phyloP scores from a whole-genome alignment of 164 flowering plant species.

The Vitis rupestris region DNA sequence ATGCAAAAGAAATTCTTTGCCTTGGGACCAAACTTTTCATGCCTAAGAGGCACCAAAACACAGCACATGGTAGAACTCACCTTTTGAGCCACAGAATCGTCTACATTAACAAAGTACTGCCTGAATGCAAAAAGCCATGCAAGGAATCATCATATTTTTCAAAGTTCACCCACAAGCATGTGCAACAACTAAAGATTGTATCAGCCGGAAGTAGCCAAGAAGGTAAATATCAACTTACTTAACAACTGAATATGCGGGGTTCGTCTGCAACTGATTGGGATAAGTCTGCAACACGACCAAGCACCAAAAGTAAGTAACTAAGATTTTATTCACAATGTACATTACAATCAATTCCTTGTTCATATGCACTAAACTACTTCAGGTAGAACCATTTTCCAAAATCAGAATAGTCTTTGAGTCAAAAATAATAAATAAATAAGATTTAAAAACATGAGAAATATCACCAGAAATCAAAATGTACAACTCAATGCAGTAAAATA shows the following conservation, averaged over 20 bases:
- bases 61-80: slow-evolving; percentile 19
- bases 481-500: no score
- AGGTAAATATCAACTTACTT: slow-evolving; percentile 40
- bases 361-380: not conserved
- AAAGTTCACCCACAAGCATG: not conserved
- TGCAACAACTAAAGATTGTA: not conserved
- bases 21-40: not conserved
- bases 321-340: no score
- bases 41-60: not conserved
- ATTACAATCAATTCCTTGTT: no score
- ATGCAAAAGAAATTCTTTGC: no score
- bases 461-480: no score
- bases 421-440: no score
- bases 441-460: no score
- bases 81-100: slow-evolving; percentile 59
- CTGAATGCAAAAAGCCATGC: slow-evolving; percentile 31
- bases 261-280: slow-evolving; percentile 64
- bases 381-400: no score
- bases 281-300: slow-evolving; percentile 44
- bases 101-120: slow-evolving; percentile 62
- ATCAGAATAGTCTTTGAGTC: no score
- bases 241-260: slow-evolving; percentile 77
- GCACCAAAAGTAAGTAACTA: not conserved
- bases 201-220: not conserved
- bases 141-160: not conserved